Conservation (phyloP, 768 basidiomycete species). For the Baorangia bicolor region DNA sequence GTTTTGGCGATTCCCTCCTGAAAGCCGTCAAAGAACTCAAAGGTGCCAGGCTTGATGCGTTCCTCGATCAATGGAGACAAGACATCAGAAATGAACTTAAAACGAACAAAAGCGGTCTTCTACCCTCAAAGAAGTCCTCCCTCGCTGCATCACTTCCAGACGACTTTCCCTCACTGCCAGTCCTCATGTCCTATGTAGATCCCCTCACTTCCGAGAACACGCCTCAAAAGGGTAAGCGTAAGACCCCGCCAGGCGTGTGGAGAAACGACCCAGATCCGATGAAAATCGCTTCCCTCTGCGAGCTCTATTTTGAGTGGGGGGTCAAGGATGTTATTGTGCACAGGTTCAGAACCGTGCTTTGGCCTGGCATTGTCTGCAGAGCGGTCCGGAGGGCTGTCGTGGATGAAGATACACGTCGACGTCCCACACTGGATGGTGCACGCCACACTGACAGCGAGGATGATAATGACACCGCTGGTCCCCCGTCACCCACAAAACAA, state of each 20-base stretch:
- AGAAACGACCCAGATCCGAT: constrained; percentile 62
- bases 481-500: constrained; percentile 18
- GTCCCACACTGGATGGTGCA: neutral
- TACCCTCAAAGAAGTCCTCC: constrained; percentile 62
- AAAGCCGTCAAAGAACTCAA: constrained; percentile 53
- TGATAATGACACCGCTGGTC: neutral
- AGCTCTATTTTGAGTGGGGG: constrained; percentile 92
- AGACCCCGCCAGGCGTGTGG: constrained; percentile 44
- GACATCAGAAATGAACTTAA: constrained; percentile 61
- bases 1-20: constrained; percentile 71
- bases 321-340: constrained; percentile 79
- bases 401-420: constrained; percentile 39
- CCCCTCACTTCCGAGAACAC: constrained; percentile 73
- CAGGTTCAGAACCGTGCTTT: constrained; percentile 80
- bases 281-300: constrained; percentile 75
- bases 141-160: constrained; percentile 64
- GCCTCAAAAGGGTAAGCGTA: constrained; percentile 31
- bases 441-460: neutral
- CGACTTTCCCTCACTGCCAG: constrained; percentile 69
- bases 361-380: constrained; percentile 71
- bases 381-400: constrained; percentile 66
- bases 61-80: constrained; percentile 63
- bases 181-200: constrained; percentile 73
- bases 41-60: constrained; percentile 45
- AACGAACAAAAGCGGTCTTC: constrained; percentile 62